Conservation (phyloP, 2,329 filamentous ascomycete genomes). For the Rasamsonia emersonii region DNA sequence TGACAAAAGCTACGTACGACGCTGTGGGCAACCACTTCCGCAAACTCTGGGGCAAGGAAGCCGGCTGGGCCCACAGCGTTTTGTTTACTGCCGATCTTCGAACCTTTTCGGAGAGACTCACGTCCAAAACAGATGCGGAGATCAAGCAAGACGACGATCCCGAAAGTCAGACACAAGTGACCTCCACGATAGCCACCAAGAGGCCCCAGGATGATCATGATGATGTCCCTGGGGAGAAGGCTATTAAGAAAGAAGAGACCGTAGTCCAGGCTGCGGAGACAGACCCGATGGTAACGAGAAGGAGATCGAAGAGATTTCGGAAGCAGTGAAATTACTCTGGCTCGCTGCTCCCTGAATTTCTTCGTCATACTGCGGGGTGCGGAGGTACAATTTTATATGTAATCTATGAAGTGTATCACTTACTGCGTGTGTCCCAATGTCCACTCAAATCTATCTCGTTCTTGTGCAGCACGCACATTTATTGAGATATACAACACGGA, state of each 20-base stretch:
- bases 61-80: constrained; percentile 96
- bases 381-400: no score
- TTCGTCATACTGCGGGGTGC: no score
- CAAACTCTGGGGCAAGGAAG: constrained; percentile 80
- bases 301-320: constrained; percentile 8
- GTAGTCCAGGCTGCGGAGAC: constrained; percentile 7
- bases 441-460: no score
- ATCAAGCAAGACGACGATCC: constrained; percentile 22
- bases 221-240: constrained; percentile 7
- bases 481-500: no score
- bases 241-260: constrained; percentile 8
- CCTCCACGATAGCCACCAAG: constrained; percentile 18
- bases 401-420: no score
- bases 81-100: constrained; percentile 89
- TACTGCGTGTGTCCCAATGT: no score
- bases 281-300: constrained; percentile 1
- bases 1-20: constrained; percentile 83
- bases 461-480: no score
- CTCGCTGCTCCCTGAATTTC: no score
- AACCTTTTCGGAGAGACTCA: constrained; percentile 65
- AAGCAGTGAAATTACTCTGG: no score
- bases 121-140: constrained; percentile 27
- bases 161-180: constrained; percentile 19
- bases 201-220: constrained; percentile 10
- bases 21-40: constrained; percentile 87